Base-by-base conservation (phyloP, 805 yeast genomes). In the Candida sanyiensis region DNA sequence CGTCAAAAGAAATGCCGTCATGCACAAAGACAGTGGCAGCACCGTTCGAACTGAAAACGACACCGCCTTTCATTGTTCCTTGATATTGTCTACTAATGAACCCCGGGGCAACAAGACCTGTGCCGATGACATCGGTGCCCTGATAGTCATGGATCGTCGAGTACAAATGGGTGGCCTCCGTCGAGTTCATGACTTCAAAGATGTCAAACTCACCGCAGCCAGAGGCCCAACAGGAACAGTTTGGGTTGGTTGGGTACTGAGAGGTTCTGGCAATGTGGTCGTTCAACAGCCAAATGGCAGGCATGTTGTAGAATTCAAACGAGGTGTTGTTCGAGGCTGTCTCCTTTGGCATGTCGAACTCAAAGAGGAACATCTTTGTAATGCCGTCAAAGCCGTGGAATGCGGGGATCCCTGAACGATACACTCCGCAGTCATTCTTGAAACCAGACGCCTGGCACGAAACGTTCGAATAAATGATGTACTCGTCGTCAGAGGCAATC, bases 201-300 rank as follows among this genome's bases (percentile, higher is more conserved):
- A 80, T 72, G 60, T 82, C 90, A 49, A 76, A 80, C 59, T 82
- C 88, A 57, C 89, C 88, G 61, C 88, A 80, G 9, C 89, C 90
- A 21, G 81, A 70, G 32, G 72, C 66, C 89, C 89, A 82, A 52
- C 87, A 78, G 6, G 87, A 80, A 59, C 88, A 82, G 54, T 75
- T 76, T 26, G 64, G 62, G 47, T 75, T 75, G 5, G 62, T 44
- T 34, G 80, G 77, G 55, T 80, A 82, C 59, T 82, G 88, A 3
- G 88, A 64, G 15, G 88, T 81, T 66, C 89, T 72, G 47, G 87
- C 82, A 42, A 82, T 80, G 48, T 76, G 71, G 22, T 85, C 81
- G 48, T 82, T 81, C 52, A 82, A 64, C 44, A 82, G 64, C 89
- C 89, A 82, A 49, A 80, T 80, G 16, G 86, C 88, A 8, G 89